These are phyloP conservation scores for Suaeda aralocaspica DNA, from an alignment of 148 eudicot genomes.

Conservation along the genomic window DNA sequence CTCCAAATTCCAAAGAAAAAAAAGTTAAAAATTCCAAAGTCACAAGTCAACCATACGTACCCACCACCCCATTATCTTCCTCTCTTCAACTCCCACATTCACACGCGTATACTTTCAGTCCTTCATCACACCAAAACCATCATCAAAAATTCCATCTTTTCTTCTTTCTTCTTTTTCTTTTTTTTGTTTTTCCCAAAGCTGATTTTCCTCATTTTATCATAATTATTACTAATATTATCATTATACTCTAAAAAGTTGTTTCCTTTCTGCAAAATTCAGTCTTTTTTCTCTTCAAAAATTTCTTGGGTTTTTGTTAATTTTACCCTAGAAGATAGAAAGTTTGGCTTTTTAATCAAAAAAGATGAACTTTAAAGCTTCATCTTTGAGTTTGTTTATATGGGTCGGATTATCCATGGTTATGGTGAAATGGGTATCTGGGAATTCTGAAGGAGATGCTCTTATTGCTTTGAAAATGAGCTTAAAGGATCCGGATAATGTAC, in stretches of 20 bases:
- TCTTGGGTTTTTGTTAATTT: neutral
- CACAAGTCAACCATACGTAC: slow-evolving; percentile 15
- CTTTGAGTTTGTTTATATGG: slow-evolving; percentile 19
- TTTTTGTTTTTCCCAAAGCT: slow-evolving; percentile 22
- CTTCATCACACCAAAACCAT: slow-evolving; percentile 3
- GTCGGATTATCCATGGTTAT: slow-evolving; percentile 18
- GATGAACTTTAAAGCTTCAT: slow-evolving; percentile 14
- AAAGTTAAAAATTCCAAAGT: neutral
- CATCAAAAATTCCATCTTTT: slow-evolving; percentile 19
- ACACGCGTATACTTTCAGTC: neutral
- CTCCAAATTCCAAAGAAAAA: slow-evolving; percentile 6
- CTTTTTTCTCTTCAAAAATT: neutral
- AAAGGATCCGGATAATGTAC: slow-evolving; percentile 66
- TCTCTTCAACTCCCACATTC: neutral
- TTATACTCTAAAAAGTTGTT: neutral
- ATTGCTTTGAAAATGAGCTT: slow-evolving; percentile 65
- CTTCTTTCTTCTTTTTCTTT: neutral
- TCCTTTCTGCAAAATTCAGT: slow-evolving; percentile 2
- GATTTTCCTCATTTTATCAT: slow-evolving; percentile 13
- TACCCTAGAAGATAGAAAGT: slow-evolving; percentile 6
- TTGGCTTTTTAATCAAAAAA: neutral
- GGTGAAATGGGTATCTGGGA: slow-evolving; percentile 39
- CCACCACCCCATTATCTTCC: neutral
- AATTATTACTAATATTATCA: neutral
- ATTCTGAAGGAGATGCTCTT: slow-evolving; percentile 81